Evolutionary conservation across 176 grass and related monocot species (phyloP).

Genomic region (Metroxylon sagu): DNA sequence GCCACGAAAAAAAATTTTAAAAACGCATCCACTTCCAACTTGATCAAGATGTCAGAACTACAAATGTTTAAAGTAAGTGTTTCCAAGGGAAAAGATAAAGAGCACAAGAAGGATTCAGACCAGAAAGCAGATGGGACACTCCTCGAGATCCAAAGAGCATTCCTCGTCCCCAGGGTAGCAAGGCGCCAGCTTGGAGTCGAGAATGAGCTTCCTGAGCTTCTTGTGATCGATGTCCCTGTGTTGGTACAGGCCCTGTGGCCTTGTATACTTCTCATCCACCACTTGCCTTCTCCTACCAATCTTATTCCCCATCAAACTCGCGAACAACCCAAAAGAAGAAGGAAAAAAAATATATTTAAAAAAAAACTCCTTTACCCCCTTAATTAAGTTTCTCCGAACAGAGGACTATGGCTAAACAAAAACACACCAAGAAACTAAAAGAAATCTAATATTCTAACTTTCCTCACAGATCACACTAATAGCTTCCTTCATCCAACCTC

Average conservation of each 20-base stretch:
- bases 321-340: not conserved
- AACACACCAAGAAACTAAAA: too few relatives aligned
- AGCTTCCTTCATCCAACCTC: constrained; percentile 1
- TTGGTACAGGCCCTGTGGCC: constrained; percentile 86
- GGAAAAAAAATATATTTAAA: not conserved
- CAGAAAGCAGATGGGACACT: constrained; percentile 98
- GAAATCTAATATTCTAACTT: constrained; percentile 7
- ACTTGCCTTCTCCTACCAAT: constrained; percentile 32
- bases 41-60: too few relatives aligned
- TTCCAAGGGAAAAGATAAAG: not conserved
- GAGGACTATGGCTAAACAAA: too few relatives aligned
- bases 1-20: too few relatives aligned
- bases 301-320: constrained; percentile 39
- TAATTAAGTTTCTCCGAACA: not conserved
- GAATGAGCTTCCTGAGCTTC: constrained; percentile 80
- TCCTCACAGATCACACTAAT: constrained; percentile 36
- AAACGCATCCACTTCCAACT: too few relatives aligned
- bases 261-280: constrained; percentile 81
- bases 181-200: constrained; percentile 84
- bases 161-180: constrained; percentile 78
- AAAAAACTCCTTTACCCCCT: not conserved
- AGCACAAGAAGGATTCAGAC: constrained; percentile 13
- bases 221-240: constrained; percentile 73
- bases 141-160: constrained; percentile 50
- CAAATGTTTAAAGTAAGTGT: too few relatives aligned